Percentiles rank a stretch among this genome's conserved stretches.
phyloP scores from a whole-genome alignment of 768 basidiomycete species.

The Pisolithus albus region DNA sequence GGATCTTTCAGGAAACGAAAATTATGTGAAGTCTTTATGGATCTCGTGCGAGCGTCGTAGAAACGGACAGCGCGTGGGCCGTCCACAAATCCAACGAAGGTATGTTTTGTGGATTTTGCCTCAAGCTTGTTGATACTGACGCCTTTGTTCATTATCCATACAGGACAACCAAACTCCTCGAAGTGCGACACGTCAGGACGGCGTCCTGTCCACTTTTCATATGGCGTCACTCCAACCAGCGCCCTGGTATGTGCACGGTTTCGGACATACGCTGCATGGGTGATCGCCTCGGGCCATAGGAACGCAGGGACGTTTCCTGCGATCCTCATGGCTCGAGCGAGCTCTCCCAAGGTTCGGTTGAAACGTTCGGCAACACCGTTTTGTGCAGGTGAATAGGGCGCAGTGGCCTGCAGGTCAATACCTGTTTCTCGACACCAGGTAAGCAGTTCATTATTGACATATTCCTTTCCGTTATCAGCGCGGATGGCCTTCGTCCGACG shows the following conservation, averaged over 20 bases:
- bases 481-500: too few relatives aligned
- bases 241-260: background rate
- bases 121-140: background rate
- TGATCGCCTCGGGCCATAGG: slow-evolving; percentile 29
- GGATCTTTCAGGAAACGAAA: too few relatives aligned
- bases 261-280: slow-evolving; percentile 9
- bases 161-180: background rate
- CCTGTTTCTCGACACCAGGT: slow-evolving; percentile 10
- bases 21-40: background rate
- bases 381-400: slow-evolving; percentile 32
- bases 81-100: background rate
- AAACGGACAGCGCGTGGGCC: background rate
- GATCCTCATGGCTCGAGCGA: slow-evolving; percentile 28
- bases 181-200: background rate
- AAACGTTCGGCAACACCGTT: slow-evolving; percentile 31
- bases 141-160: background rate
- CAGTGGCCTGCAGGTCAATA: slow-evolving; percentile 25
- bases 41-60: background rate
- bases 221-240: background rate
- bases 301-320: slow-evolving; percentile 14
- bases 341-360: slow-evolving; percentile 4
- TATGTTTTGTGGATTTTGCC: background rate
- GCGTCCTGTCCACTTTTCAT: background rate
- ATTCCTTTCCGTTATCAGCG: too few relatives aligned
- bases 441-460: too few relatives aligned